Percentiles rank a stretch among this genome's conserved stretches.
These are phyloP conservation scores for Venturia nashicola DNA, from an alignment of 2,329 filamentous ascomycete species.

Conservation along the genomic window DNA sequence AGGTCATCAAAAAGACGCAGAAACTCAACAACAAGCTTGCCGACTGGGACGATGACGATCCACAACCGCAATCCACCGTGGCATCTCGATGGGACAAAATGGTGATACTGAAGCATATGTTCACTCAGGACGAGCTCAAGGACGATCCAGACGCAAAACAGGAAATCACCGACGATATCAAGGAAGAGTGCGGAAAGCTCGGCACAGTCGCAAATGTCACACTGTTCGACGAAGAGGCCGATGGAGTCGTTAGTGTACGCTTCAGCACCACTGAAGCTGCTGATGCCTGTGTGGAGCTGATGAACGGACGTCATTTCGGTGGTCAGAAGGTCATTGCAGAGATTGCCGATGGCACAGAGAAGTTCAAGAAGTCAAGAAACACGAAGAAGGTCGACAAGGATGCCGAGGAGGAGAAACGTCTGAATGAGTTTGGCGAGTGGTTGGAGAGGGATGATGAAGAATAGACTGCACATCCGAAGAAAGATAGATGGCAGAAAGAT, in stretches of 20 bases:
- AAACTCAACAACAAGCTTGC: constrained; percentile 80
- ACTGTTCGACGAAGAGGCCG: constrained; percentile 73
- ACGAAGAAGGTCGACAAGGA: constrained; percentile 31
- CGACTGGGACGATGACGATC: constrained; percentile 90
- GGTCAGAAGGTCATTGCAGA: constrained; percentile 60
- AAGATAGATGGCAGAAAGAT: not conserved
- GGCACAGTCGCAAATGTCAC: constrained; percentile 82
- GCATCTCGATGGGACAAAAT: constrained; percentile 58
- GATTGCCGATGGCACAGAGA: constrained; percentile 57
- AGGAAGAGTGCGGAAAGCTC: constrained; percentile 76
- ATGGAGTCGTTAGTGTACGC: constrained; percentile 74
- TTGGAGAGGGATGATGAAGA: constrained; percentile 8
- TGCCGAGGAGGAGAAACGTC: constrained; percentile 33
- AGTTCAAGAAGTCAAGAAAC: constrained; percentile 53
- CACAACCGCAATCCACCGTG: constrained; percentile 35
- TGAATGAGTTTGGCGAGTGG: constrained; percentile 22
- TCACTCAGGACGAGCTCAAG: constrained; percentile 46
- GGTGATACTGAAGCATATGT: constrained; percentile 87
- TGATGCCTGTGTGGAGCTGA: constrained; percentile 52
- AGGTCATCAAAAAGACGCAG: constrained; percentile 80
- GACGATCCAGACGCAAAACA: constrained; percentile 72
- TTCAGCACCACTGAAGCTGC: constrained; percentile 65
- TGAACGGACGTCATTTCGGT: constrained; percentile 72
- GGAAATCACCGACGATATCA: constrained; percentile 90
- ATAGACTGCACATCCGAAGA: not conserved